Percentiles rank a stretch among this genome's conserved stretches.
Evolutionary conservation across 73 alveolate species (phyloP).

Genomic region (Paramecium bursaria): DNA sequence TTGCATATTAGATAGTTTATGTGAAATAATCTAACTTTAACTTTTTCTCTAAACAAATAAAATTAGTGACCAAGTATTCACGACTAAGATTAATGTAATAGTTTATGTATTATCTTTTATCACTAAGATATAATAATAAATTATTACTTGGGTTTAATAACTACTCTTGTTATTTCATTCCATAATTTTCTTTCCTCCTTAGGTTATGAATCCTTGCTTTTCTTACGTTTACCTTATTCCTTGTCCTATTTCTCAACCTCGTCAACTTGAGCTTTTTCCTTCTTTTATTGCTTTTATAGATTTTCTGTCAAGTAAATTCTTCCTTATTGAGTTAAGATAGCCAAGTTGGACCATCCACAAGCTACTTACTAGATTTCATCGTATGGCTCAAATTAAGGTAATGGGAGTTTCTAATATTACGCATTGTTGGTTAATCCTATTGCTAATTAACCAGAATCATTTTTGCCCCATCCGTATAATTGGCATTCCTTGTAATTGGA

Average conservation of each 20-base stretch:
- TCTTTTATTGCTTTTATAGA: neutral
- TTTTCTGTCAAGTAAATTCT: constrained; percentile 18
- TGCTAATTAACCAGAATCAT: constrained; percentile 39
- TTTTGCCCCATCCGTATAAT: constrained; percentile 51
- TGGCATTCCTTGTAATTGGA: constrained; percentile 11
- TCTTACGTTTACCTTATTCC: neutral
- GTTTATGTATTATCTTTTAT: constrained; percentile 26
- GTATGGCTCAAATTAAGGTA: constrained; percentile 12
- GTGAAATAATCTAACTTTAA: neutral
- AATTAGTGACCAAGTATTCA: neutral
- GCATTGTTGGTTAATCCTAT: neutral
- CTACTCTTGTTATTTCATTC: constrained; percentile 17
- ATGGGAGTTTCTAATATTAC: neutral
- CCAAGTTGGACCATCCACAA: constrained; percentile 47
- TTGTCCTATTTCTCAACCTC: neutral
- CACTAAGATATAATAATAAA: constrained; percentile 10
- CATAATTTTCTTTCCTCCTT: constrained; percentile 1
- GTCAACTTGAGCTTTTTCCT: constrained; percentile 32
- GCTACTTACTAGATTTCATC: constrained; percentile 20
- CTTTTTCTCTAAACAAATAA: constrained; percentile 20
- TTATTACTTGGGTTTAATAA: constrained; percentile 11
- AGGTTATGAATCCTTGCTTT: neutral
- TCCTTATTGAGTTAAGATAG: constrained; percentile 29
- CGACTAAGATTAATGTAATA: constrained; percentile 30
- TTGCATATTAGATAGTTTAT: neutral